Evolutionary conservation across 2,329 filamentous ascomycete genomes (phyloP), one percentile per base, ranked within the genome.

Genomic region (Dactylellina sp.): DNA sequence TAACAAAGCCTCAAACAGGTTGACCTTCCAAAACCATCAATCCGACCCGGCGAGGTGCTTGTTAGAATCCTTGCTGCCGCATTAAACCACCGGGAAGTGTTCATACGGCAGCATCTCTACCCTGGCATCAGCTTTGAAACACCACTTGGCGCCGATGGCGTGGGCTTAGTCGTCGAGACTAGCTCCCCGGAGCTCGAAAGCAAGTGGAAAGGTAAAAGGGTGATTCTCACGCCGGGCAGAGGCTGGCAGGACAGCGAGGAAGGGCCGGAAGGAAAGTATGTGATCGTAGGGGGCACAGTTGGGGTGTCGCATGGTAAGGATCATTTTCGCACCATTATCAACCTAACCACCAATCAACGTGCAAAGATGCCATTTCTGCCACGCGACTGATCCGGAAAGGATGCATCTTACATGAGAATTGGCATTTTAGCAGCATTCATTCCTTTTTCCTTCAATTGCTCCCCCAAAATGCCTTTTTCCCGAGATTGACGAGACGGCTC

Each of bases 61-160:
- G 84, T 98, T 75, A 88, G 87, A 79, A 84, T 98, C 79, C 86
- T 87, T 37, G 91, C 93, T 57, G 91, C 89, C 0, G 90, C 94
- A 12, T 88, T 98, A 56, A 98, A 98, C 84, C 95, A 98, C 83
- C 91, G 93, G 78, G 95, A 98, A 81, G 88, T 96, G 77, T 98
- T 97, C 83, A 91, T 96, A 82, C 91, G 94, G 62, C 93, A 95
- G 81, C 90, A 93, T 79, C 88, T 96, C 42, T 98, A 98, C 84
- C 94, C 94, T 0, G 90, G 87, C 77, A 90, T 92, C 60, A 89
- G 90, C 11, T 96, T 96, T 81, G 85, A 87, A 71, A 70, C 74
- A 20, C 92, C 94, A 0, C 83, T 98, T 44, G 86, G 96, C 24
- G 88, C 93, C 72, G 94, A 98, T 80, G 94, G 92, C 76, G 89